Evolutionary conservation across 2,329 filamentous ascomycete genomes (phyloP), one percentile per base, ranked within the genome.

Genomic region (Bertia moriformis): DNA sequence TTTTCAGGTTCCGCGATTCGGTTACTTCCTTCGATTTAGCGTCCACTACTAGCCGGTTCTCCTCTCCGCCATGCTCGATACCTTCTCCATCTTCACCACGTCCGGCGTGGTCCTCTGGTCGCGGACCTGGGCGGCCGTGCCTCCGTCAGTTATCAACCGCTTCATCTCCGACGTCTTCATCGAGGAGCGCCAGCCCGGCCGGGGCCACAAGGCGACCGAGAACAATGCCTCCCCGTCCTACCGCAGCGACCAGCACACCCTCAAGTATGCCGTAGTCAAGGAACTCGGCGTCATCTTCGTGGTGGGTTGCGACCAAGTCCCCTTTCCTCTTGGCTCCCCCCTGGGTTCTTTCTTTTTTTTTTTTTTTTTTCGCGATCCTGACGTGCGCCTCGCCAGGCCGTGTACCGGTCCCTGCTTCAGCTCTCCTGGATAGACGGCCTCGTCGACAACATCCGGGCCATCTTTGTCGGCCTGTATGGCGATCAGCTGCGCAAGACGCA

Each of bases 51-150:
- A n/a, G n/a, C n/a, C n/a, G n/a, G n/a, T n/a, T n/a, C n/a, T n/a
- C n/a, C n/a, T n/a, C n/a, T 17, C 41, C 49, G 56, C 48, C 42
- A 96, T 96, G 89, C 65, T 98, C 61, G 91, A 98, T 66, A 82
- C 84, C 14, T 98, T 98, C 58, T 89, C 96, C 61, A 91, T 98
- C 48, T 62, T 98, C 44, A 95, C 89, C 43, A 93, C 89, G 27
- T 93, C 88, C 3, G 91, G 91, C 41, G 88, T 98, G 45, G 91
- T 98, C 42, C 74, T 98, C 41, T 98, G 91, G 91, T 95, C 89
- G 44, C 81, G 83, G 56, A 80, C 78, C 18, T 94, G 89, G 57
- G 76, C 80, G 40, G 71, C 81, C 2, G 77, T 93, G 54, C 87
- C 78, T 55, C 73, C 83, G 35, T 78, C 82, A 49, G 69, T 95